Percentiles rank a stretch among this genome's conserved stretches.
Evolutionary conservation across 2,329 filamentous ascomycete genomes (phyloP).

Genomic region (Epicoccum nigrum): DNA sequence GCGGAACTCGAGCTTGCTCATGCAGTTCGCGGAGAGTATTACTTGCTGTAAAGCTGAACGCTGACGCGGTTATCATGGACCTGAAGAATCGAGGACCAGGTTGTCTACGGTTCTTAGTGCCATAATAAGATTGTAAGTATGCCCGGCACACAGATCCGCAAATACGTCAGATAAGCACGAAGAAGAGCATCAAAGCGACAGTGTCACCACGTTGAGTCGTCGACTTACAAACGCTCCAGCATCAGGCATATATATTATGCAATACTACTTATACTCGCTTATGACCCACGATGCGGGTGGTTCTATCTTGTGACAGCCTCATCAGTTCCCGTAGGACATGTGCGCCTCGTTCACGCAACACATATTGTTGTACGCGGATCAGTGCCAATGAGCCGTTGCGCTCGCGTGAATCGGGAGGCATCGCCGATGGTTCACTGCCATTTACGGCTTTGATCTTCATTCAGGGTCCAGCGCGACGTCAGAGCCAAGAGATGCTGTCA

Average conservation of each 20-base stretch:
- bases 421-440: constrained; percentile 25
- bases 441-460: constrained; percentile 12
- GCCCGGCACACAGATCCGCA: background rate
- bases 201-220: background rate
- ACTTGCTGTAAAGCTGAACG: too few species aligned
- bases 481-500: constrained; percentile 37
- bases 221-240: too few species aligned
- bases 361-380: constrained; percentile 4
- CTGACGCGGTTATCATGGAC: too few species aligned
- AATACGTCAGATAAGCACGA: constrained; percentile 3
- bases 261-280: background rate
- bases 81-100: too few species aligned
- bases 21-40: too few species aligned
- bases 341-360: constrained; percentile 1
- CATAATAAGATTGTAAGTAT: background rate
- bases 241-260: too few species aligned
- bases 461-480: constrained; percentile 27
- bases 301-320: background rate
- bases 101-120: too few species aligned
- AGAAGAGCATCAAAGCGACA: too few species aligned
- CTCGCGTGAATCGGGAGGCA: constrained; percentile 11
- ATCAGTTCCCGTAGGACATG: background rate
- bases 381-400: constrained; percentile 5
- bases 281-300: background rate
- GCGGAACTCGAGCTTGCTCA: too few species aligned